Evolutionary conservation across 768 basidiomycete species (phyloP), one percentile per base, ranked within the genome.

Genomic region (Leccinellum rugosiceps): DNA sequence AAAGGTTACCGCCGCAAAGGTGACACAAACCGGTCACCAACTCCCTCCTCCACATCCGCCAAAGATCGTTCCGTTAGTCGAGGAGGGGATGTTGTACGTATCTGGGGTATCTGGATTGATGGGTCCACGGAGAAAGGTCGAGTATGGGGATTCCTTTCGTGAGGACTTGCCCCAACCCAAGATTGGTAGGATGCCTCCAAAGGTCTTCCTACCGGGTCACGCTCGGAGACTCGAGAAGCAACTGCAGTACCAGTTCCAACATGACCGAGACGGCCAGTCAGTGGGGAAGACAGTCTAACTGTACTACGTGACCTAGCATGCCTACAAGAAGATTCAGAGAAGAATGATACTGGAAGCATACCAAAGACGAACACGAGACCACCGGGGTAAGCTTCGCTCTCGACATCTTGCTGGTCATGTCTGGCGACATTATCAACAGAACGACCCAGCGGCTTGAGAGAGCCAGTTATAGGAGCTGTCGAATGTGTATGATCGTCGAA

Each of bases 131-230:
- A 15, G 0, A 23, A 7, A n/a, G 56, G 31, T 23, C 46, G 57
- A 43, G 10, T 44, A 45, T 67, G 60, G 6, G 57, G 53, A 25
- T 49, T 64, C 19, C 43, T 38, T 41, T 60, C 62, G 17, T 67
- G 60, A 25, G 54, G 54, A 15, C 62, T 30, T 26, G 46, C 31
- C 21, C 55, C 25, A 31, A 43, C 13, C 48, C 41, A 19, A 1
- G 23, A 11, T 31, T 26, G 38, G 4, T 53, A 11, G 11, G 32
- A 19, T 11, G 34, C 23, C 1, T 50, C 35, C 1, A 17, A 35
- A 26, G 11, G 11, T 32, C 60, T 46, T 43, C 41, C 57, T 6
- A 10, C 15, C 54, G 14, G 25, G 4, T 30, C 30, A 9, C 34
- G 13, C n/a, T 41, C 34, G 4, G 50, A 26, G 17, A 32, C 34